phyloP scores from a whole-genome alignment of 2,329 filamentous ascomycete species.

The Colletotrichum camelliae region DNA sequence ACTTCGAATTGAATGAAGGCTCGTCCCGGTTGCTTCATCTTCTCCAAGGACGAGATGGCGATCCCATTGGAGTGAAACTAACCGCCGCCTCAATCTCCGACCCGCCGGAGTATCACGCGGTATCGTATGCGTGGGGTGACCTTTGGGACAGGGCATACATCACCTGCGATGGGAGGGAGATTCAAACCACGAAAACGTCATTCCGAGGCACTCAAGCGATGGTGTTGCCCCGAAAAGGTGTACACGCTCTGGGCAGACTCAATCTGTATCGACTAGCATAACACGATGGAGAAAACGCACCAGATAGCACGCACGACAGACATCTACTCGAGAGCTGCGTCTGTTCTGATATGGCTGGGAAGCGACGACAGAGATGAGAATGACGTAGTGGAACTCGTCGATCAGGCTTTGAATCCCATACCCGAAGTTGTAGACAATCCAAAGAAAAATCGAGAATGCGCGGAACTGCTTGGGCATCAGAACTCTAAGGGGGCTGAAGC shows the following conservation, averaged over 20 bases:
- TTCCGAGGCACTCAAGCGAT: not conserved
- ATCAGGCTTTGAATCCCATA: not conserved
- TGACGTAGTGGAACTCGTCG: not conserved
- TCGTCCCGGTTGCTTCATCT: not conserved
- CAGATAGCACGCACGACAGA: not conserved
- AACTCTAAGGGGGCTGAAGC: not conserved
- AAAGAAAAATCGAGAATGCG: not conserved
- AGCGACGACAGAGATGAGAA: not conserved
- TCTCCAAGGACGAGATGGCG: not conserved
- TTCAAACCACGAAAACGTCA: constrained; percentile 30
- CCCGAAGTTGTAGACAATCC: not conserved
- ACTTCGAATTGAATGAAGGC: not conserved
- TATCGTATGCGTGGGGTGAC: not conserved
- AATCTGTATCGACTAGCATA: not conserved
- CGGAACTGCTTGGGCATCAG: not conserved
- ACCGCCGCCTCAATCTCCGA: not conserved
- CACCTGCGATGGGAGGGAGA: constrained; percentile 24
- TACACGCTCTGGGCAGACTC: not conserved
- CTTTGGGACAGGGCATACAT: constrained; percentile 18
- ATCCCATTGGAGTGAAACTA: not conserved
- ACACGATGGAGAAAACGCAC: not conserved
- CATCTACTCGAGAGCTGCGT: not conserved
- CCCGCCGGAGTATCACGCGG: not conserved
- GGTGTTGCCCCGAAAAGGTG: not conserved
- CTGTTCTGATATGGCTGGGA: not conserved